Evolutionary conservation across 2,329 filamentous ascomycete genomes (phyloP).

Genomic region (Celoporthe dispersa): DNA sequence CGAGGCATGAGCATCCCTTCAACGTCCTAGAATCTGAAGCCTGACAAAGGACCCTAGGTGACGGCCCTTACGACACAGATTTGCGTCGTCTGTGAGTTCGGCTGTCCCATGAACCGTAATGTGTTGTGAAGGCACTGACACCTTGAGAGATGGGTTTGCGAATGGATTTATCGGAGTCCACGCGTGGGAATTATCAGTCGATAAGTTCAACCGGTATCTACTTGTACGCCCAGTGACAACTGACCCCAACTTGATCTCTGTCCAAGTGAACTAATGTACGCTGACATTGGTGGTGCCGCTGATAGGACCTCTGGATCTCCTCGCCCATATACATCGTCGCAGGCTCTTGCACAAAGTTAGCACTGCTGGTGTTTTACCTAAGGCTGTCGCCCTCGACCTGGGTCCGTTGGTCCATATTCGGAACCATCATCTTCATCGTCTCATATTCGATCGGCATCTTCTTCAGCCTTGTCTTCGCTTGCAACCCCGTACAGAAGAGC

Average conservation of each 20-base stretch:
- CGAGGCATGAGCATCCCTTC: constrained; percentile 23
- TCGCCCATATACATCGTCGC: constrained; percentile 41
- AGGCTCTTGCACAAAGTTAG: constrained; percentile 43
- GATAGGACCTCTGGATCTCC: constrained; percentile 36
- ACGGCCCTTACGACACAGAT: constrained; percentile 9
- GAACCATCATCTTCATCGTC: constrained; percentile 37
- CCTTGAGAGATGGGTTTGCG: constrained; percentile 37
- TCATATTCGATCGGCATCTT: constrained; percentile 41
- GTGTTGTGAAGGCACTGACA: no score
- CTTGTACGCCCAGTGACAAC: constrained; percentile 27
- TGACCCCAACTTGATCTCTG: neutral
- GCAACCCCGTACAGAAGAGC: constrained; percentile 39
- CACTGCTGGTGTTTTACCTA: constrained; percentile 45
- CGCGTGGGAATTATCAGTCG: constrained; percentile 38
- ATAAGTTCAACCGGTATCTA: constrained; percentile 36
- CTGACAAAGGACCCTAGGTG: constrained; percentile 21
- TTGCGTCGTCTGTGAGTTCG: constrained; percentile 11
- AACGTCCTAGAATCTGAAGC: constrained; percentile 32
- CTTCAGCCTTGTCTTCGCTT: constrained; percentile 43
- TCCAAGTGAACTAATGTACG: neutral
- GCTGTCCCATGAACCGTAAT: neutral
- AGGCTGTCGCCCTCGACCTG: constrained; percentile 42
- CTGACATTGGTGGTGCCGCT: neutral
- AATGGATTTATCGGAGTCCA: constrained; percentile 37
- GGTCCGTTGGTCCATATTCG: constrained; percentile 40